Percentiles rank a stretch among this genome's conserved stretches.
Conservation (phyloP, 202 grass and related monocot genomes). For the Eragrostis tef region DNA sequence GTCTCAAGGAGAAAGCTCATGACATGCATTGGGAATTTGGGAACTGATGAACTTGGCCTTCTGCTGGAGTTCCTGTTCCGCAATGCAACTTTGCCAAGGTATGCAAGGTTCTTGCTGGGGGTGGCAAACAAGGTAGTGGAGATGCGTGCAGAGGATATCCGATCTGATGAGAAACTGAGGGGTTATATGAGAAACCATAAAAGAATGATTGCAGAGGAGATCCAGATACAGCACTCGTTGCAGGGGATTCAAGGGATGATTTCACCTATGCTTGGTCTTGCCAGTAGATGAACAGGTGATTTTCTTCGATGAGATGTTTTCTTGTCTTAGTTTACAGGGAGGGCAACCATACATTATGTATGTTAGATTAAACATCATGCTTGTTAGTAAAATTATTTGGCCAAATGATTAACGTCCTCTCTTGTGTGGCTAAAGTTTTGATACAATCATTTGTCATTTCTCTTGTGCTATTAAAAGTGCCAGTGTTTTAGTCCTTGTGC, state of each 20-base stretch:
- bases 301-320: neutral
- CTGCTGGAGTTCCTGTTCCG: conserved; percentile 66
- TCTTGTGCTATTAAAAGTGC: neutral
- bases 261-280: conserved; percentile 75
- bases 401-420: neutral
- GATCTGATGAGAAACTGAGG: conserved; percentile 54
- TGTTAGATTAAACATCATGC: conserved; percentile 30
- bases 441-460: neutral
- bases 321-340: conserved; percentile 20
- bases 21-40: conserved; percentile 68
- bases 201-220: conserved; percentile 69
- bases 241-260: conserved; percentile 92
- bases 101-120: conserved; percentile 74
- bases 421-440: neutral
- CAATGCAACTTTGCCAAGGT: conserved; percentile 64
- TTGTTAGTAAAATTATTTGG: conserved; percentile 9
- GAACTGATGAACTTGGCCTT: conserved; percentile 52
- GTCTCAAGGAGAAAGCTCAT: conserved; percentile 82
- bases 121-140: conserved; percentile 82
- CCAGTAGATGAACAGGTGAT: conserved; percentile 58
- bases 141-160: conserved; percentile 64
- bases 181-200: conserved; percentile 65
- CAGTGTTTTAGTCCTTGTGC: neutral
- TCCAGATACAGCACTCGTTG: conserved; percentile 77
- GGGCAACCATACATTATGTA: neutral